A percentile compares a stretch with the other conserved stretches of the same genome.
phyloP scores from a whole-genome alignment of 208 protist genomes.

The Leishmania turanica region DNA sequence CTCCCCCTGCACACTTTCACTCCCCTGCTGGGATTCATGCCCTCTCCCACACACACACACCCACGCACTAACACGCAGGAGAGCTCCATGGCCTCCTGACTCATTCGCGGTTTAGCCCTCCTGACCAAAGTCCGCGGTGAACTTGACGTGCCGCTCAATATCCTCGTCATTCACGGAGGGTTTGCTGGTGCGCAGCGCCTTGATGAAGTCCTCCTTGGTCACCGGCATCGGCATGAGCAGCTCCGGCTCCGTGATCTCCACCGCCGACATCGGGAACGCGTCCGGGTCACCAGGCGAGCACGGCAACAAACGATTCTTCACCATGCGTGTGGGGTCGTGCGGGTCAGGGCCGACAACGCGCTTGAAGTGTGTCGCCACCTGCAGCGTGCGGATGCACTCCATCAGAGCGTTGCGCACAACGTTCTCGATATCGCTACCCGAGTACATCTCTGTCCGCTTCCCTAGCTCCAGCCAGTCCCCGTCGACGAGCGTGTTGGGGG shows the following conservation, averaged over 20 bases:
- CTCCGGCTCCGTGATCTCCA: conserved; percentile 90
- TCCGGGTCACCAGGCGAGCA: conserved; percentile 95
- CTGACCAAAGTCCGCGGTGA: conserved; percentile 97
- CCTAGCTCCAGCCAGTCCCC: conserved; percentile 93
- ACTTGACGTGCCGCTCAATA: conserved; percentile 93
- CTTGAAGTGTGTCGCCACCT: conserved; percentile 98
- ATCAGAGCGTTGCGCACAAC: conserved; percentile 98
- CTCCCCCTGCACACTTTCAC: not conserved
- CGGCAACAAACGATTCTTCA: conserved; percentile 88
- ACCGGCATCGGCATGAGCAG: conserved; percentile 92
- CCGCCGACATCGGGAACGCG: conserved; percentile 93
- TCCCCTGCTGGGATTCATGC: not conserved
- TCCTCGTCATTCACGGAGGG: conserved; percentile 93
- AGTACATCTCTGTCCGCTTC: conserved; percentile 92
- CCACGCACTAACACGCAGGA: not conserved
- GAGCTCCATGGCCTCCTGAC: not conserved
- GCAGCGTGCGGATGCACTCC: conserved; percentile 96
- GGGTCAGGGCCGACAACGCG: conserved; percentile 77
- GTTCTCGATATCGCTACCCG: conserved; percentile 97
- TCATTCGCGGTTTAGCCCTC: conserved; percentile 73
- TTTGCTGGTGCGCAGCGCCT: conserved; percentile 82
- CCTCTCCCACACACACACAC: not conserved
- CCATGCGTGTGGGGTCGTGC: conserved; percentile 68
- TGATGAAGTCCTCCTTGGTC: conserved; percentile 93
- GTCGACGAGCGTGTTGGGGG: conserved; percentile 84